phyloP scores from a whole-genome alignment of 106 monocot species.

The Dioscorea dumetorum region DNA sequence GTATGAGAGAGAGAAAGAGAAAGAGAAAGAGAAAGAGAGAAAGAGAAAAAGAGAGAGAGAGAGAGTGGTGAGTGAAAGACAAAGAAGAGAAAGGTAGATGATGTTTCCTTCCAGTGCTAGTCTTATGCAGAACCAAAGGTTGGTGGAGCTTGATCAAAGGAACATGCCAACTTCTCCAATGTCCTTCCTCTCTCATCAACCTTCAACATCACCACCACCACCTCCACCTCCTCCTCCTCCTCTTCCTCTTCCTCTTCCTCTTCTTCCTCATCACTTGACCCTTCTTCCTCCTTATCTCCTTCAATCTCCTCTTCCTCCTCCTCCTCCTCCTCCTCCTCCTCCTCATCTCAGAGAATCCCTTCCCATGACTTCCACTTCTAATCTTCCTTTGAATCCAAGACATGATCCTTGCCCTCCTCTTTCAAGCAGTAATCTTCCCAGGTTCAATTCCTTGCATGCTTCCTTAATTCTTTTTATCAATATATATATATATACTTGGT shows the following conservation, averaged over 20 bases:
- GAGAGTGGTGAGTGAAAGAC: neutral
- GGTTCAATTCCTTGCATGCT: too few species aligned
- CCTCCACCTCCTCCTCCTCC: neutral
- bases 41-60: neutral
- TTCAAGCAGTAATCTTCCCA: too few species aligned
- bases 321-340: too few species aligned
- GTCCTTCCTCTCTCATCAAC: slow-evolving; percentile 12
- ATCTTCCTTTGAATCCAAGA: too few species aligned
- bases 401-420: too few species aligned
- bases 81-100: neutral
- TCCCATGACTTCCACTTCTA: too few species aligned
- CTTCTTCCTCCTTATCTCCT: too few species aligned
- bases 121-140: slow-evolving; percentile 8
- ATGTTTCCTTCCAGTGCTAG: slow-evolving; percentile 17
- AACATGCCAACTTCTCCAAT: slow-evolving; percentile 9
- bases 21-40: neutral
- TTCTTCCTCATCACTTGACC: too few species aligned
- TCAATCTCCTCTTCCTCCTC: too few species aligned
- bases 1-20: neutral
- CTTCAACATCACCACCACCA: neutral
- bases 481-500: too few species aligned
- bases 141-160: slow-evolving; percentile 4
- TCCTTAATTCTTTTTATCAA: too few species aligned
- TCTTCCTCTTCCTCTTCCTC: neutral
- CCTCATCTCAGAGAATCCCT: too few species aligned